These are phyloP conservation scores for Gnaphalium uliginosum DNA, from an alignment of 129 eudicot species.

Conservation along the genomic window DNA sequence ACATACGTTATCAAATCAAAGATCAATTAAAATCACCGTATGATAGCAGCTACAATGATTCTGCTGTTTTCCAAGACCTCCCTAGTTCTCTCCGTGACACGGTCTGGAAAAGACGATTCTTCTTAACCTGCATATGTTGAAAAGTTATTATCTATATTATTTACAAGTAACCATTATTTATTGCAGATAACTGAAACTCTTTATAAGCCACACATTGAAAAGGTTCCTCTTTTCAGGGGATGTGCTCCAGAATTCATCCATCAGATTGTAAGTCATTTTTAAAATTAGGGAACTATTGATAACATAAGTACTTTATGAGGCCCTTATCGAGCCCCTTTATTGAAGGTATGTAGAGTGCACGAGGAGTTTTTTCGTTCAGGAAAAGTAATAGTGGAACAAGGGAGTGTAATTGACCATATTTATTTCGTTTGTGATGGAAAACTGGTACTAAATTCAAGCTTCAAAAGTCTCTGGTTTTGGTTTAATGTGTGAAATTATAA, in stretches of 20 bases:
- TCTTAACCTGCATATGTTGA: not conserved
- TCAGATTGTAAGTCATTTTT: constrained; percentile 58
- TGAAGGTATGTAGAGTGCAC: constrained; percentile 44
- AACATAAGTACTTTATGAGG: not conserved
- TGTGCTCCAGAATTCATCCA: constrained; percentile 81
- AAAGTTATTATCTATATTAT: not conserved
- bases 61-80: constrained; percentile 72
- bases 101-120: constrained; percentile 38
- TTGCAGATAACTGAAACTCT: constrained; percentile 76
- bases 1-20: constrained; percentile 19
- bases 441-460: constrained; percentile 49
- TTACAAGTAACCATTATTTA: not conserved
- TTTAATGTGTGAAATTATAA: no score
- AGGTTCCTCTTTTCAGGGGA: constrained; percentile 67
- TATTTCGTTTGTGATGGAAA: constrained; percentile 80
- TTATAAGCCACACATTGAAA: constrained; percentile 55
- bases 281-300: not conserved
- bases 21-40: not conserved
- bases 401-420: constrained; percentile 83
- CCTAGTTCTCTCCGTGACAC: constrained; percentile 86
- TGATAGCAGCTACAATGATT: constrained; percentile 4
- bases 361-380: constrained; percentile 97
- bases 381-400: constrained; percentile 90
- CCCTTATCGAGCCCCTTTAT: not conserved
- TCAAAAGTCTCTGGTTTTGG: no score